phyloP scores from a whole-genome alignment of 2,329 filamentous ascomycete genomes.

The Aspergillus hiratsukae region DNA sequence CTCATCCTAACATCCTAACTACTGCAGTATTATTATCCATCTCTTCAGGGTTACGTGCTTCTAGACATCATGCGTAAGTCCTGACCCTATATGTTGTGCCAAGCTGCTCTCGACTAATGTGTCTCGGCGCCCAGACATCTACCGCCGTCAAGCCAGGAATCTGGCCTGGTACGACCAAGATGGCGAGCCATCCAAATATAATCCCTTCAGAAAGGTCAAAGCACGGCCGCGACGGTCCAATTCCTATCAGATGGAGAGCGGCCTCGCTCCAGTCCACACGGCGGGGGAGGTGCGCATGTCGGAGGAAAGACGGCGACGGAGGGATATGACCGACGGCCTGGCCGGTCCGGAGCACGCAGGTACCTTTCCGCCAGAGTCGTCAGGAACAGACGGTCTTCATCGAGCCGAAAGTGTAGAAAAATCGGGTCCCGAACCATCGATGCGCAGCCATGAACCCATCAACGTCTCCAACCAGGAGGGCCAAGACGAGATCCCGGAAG shows the following conservation, averaged over 20 bases:
- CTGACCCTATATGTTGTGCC: not conserved
- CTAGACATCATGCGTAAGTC: slow-evolving; percentile 3
- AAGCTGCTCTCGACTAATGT: not conserved
- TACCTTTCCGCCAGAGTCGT: slow-evolving; percentile 22
- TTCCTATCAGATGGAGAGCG: slow-evolving; percentile 29
- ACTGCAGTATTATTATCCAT: not conserved
- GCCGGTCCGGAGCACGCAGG: slow-evolving; percentile 20
- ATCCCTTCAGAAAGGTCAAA: slow-evolving; percentile 41
- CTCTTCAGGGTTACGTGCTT: not conserved
- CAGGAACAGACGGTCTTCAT: slow-evolving; percentile 17
- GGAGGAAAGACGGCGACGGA: slow-evolving; percentile 20
- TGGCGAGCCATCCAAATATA: slow-evolving; percentile 32
- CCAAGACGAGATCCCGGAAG: slow-evolving; percentile 7
- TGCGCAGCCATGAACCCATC: slow-evolving; percentile 28
- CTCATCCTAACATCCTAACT: not conserved
- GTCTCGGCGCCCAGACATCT: slow-evolving; percentile 30
- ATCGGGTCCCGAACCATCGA: slow-evolving; percentile 19
- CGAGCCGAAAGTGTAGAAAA: slow-evolving; percentile 11
- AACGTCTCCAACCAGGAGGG: slow-evolving; percentile 21
- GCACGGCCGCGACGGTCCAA: slow-evolving; percentile 22
- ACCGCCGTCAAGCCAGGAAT: slow-evolving; percentile 33
- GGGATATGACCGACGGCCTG: slow-evolving; percentile 23
- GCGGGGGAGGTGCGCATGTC: slow-evolving; percentile 20
- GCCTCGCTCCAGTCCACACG: slow-evolving; percentile 18
- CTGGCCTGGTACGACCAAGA: slow-evolving; percentile 41